phyloP scores from a whole-genome alignment of 768 basidiomycete species.

The Trametes cingulata region DNA sequence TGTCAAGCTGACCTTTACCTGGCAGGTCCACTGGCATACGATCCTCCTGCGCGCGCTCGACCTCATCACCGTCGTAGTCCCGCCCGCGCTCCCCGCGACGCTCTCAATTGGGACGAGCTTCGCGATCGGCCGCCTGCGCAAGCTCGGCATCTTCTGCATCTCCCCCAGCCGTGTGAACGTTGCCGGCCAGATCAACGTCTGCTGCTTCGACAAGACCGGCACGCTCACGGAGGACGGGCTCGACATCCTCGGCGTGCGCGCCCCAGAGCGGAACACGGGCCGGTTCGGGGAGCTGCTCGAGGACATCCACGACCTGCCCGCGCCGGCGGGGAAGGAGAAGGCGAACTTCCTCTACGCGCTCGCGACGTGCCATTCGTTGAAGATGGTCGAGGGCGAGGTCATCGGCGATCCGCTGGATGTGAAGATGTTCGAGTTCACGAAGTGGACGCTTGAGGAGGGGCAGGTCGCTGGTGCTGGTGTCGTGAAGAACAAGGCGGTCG shows the following conservation, averaged over 20 bases:
- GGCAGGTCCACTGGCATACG: conserved; percentile 83
- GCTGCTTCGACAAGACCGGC: conserved; percentile 99
- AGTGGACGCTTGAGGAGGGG: conserved; percentile 96
- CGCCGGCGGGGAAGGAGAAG: conserved; percentile 65
- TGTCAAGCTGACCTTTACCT: conserved; percentile 5
- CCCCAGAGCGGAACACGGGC: conserved; percentile 71
- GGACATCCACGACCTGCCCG: conserved; percentile 83
- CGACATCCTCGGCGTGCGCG: conserved; percentile 93
- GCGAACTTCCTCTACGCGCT: conserved; percentile 90
- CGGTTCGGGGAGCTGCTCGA: conserved; percentile 90
- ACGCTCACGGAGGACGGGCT: conserved; percentile 98
- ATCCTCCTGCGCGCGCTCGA: conserved; percentile 92
- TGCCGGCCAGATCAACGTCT: conserved; percentile 93
- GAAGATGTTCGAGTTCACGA: conserved; percentile 98
- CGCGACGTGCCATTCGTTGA: conserved; percentile 94
- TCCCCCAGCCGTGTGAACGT: conserved; percentile 95
- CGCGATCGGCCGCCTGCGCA: conserved; percentile 84
- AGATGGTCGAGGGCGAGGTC: conserved; percentile 82
- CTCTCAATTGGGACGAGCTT: conserved; percentile 97
- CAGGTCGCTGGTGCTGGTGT: conserved; percentile 66
- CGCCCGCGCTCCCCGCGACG: conserved; percentile 95
- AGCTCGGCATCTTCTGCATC: conserved; percentile 90
- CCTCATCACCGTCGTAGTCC: conserved; percentile 95
- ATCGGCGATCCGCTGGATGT: conserved; percentile 96
- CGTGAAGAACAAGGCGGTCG: conserved; percentile 61